These are phyloP conservation scores for Hirschfeldia incana DNA, from an alignment of 345 rosid genomes.

Conservation along the genomic window DNA sequence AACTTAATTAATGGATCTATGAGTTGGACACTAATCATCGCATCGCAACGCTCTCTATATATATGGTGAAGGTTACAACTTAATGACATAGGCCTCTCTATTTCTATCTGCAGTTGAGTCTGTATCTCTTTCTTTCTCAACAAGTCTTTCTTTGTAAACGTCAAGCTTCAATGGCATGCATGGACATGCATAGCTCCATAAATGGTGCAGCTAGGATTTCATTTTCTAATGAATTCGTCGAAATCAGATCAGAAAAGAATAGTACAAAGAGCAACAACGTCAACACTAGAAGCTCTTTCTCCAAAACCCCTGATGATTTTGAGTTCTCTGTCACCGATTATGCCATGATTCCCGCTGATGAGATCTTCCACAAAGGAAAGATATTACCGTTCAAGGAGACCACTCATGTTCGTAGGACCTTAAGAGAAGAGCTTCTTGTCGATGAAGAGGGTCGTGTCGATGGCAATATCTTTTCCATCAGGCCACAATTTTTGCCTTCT, in stretches of 20 bases:
- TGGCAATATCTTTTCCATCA: constrained; percentile 39
- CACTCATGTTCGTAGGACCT: constrained; percentile 60
- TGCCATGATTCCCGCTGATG: constrained; percentile 93
- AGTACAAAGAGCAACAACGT: constrained; percentile 44
- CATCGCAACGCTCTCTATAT: not conserved
- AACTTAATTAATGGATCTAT: not conserved
- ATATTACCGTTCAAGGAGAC: constrained; percentile 69
- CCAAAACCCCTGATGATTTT: constrained; percentile 64
- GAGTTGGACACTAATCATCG: not conserved
- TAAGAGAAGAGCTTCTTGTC: constrained; percentile 78
- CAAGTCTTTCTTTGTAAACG: not conserved
- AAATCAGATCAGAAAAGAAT: constrained; percentile 57
- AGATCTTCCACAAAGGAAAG: constrained; percentile 84
- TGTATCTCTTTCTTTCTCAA: constrained; percentile 1
- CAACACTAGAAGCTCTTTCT: constrained; percentile 31
- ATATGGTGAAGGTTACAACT: not conserved
- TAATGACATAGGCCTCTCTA: not conserved
- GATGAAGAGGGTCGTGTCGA: constrained; percentile 47
- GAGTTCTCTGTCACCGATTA: constrained; percentile 72
- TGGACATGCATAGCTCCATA: constrained; percentile 63
- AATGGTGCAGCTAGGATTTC: constrained; percentile 63
- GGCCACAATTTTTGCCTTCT: constrained; percentile 49
- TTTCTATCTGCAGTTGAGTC: constrained; percentile 13
- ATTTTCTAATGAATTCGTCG: constrained; percentile 76
- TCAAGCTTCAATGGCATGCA: constrained; percentile 53